These are phyloP conservation scores for Lasiosphaeria hispida DNA, from an alignment of 495 filamentous ascomycete species.

Conservation along the genomic window DNA sequence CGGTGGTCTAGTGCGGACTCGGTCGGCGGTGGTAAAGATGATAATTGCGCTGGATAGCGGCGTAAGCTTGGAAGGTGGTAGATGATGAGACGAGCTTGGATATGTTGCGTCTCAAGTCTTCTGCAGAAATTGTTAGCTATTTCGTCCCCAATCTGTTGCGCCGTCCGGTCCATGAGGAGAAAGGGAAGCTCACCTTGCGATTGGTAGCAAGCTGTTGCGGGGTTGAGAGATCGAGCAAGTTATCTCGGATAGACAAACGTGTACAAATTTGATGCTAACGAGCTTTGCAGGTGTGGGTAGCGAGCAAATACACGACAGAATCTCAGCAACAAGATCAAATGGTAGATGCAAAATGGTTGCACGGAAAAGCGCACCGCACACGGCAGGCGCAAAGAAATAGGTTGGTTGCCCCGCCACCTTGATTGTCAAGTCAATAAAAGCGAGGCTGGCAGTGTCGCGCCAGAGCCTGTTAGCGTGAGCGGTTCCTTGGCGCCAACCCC, in stretches of 20 bases:
- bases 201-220: conserved; percentile 9
- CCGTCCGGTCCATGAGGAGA: background rate
- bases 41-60: background rate
- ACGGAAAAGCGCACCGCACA: background rate
- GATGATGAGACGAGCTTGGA: no score
- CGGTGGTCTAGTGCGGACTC: background rate
- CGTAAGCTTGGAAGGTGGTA: background rate
- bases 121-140: background rate
- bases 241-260: background rate
- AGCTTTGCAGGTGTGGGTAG: no score
- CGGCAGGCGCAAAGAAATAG: conserved; percentile 15
- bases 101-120: no score
- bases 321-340: no score
- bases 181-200: background rate
- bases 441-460: conserved; percentile 18
- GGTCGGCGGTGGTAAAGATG: conserved; percentile 2
- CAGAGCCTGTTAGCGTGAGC: conserved; percentile 4
- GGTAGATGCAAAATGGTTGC: background rate
- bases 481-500: conserved; percentile 12
- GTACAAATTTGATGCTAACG: background rate
- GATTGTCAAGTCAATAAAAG: conserved; percentile 24
- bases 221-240: background rate
- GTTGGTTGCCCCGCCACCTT: conserved; percentile 24
- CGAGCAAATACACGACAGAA: no score
- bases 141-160: background rate